Base-by-base conservation (phyloP, 352 stramenopile species). In the Phytophthora colocasiae region DNA sequence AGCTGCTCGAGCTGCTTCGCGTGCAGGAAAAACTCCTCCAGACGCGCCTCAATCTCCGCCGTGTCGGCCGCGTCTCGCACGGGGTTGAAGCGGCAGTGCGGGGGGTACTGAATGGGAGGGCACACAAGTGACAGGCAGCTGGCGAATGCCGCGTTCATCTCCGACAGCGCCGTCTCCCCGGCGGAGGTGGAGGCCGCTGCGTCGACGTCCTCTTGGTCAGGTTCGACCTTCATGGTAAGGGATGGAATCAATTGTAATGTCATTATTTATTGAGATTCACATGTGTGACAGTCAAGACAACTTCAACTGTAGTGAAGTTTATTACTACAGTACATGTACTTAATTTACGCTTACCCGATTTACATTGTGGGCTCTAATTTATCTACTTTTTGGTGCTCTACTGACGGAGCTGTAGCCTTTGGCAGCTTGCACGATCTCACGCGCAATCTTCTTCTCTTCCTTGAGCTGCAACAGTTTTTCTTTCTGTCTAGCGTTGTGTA, bases 391-490 rank as follows among this genome's bases (percentile, higher is more conserved):
- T 39, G 58, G 43, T 31, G 51, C 53, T 39, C 82, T 81, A 8
- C 68, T 80, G 38, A 83, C 63, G 7, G 77, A 80, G 24, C 56
- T 60, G 51, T 90, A 91, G 19, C 84, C 81, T 59, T 88, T 86
- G 17, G 83, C 75, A 2, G 85, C 85, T 41, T 92, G 73, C n/a
- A 96, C 69, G 60, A 97, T 97, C 69, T 97, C 87, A 27, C 84
- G 75, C 26, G 85, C 86, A 43, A 97, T 92, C 58, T 82, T 91
- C 57, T 92, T 88, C 56, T 97, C 90, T 50, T 97, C 88, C 57
- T 97, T 97, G 50, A 97, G 82, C 58, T 95, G 83, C 54, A 86
- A 45, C 43, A 98, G 66, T 58, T 90, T 92, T 53, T 98, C 91
- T 60, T 79, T 72, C 48, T 93, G 89, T 11, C 83, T 73, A 0